Evolutionary conservation across 345 rosid species (phyloP), one percentile per base, ranked within the genome.

Genomic region (Eucalyptus guilfoylei): DNA sequence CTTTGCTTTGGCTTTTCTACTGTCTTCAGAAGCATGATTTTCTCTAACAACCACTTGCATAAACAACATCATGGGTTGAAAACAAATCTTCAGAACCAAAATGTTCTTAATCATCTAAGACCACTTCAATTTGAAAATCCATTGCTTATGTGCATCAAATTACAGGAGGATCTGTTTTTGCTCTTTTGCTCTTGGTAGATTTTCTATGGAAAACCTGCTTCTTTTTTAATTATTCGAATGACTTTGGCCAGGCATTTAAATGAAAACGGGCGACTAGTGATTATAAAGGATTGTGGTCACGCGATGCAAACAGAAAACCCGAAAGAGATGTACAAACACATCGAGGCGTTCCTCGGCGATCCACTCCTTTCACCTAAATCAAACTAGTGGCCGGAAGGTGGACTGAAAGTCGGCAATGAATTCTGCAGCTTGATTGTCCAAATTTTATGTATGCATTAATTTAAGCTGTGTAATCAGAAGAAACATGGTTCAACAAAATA

Each of bases 271-370:
- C 52, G 24, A 42, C 26, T 90, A 88, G 88, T 88, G 49, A 42
- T 90, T n/a, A 17, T 90, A 58, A 90, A 90, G 88, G 88, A 88
- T 28, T 62, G 89, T 12, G 91, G 91, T 32, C 91, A 90, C 6
- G 88, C 91, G 40, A 67, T 88, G 1, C 32, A 40, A 5, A 50
- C 15, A 26, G 91, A 88, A 72, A 69, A 88, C 30, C 91, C 88
- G 28, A 90, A 90, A 80, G 89, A 88, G 55, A 88, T 90, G 86
- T 23, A n/a, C 32, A 52, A 85, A 42, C 89, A 88, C 86, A 50
- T 90, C 4, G 67, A 88, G 40, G 34, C 86, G 14, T 88, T 90
- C 88, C 91, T 90, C 2, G 14, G 88, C 4, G 54, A 85, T 49
- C 50, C 86, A 44, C 86, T 86, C 28, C 67, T 80, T 17, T 17